phyloP scores from a whole-genome alignment of 306 rosid genomes.

The Castanea crenata region DNA sequence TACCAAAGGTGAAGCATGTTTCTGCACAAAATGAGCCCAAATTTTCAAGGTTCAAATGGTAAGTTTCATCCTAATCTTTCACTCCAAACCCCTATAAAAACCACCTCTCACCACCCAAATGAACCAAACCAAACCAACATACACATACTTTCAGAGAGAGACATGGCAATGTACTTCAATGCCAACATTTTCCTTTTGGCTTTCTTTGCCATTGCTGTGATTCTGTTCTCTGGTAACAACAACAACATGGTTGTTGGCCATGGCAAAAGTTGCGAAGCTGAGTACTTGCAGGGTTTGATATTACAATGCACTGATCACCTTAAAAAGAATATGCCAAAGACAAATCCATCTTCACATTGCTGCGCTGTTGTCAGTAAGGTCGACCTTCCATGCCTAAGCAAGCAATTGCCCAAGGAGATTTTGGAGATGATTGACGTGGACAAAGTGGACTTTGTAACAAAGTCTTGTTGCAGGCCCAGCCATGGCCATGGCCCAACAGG shows the following conservation, averaged over 20 bases:
- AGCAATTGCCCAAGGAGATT: slow-evolving; percentile 8
- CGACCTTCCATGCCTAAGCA: not conserved
- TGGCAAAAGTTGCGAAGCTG: slow-evolving; percentile 9
- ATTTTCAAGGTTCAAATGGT: too few species aligned
- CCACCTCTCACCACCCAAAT: not conserved
- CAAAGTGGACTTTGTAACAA: slow-evolving; percentile 13
- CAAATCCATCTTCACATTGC: slow-evolving; percentile 12
- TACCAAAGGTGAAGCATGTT: too few species aligned
- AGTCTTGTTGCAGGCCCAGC: slow-evolving; percentile 12
- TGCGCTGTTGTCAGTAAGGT: slow-evolving; percentile 20
- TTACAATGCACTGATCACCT: slow-evolving; percentile 15
- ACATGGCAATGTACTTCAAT: slow-evolving; percentile 11
- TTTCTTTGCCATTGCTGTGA: not conserved
- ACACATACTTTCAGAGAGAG: not conserved
- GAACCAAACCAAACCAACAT: not conserved
- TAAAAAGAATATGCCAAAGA: not conserved
- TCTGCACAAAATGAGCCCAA: too few species aligned
- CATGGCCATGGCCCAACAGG: not conserved
- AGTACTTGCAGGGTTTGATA: slow-evolving; percentile 10
- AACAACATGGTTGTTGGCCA: slow-evolving; percentile 16
- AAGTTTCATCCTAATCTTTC: not conserved
- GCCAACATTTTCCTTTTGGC: slow-evolving; percentile 11
- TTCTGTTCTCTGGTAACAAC: not conserved
- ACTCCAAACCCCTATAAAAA: not conserved
- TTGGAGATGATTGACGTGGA: slow-evolving; percentile 17